Evolutionary conservation across 169 alveolate genomes (phyloP).

Genomic region (Plasmodium gallinaceum): DNA sequence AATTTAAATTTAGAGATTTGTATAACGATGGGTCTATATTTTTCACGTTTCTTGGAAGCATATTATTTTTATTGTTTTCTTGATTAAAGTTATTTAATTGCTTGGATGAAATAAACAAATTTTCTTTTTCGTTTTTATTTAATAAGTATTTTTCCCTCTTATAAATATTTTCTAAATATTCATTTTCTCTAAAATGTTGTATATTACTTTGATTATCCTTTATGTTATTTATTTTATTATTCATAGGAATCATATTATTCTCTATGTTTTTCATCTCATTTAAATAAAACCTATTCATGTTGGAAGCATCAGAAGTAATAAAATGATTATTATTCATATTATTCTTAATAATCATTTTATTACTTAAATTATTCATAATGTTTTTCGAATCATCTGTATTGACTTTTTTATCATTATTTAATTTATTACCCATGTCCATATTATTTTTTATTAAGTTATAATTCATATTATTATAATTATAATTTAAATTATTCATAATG

Average conservation of each 20-base stretch:
- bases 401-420: constrained; percentile 12
- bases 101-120: constrained; percentile 26
- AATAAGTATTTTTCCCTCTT: constrained; percentile 51
- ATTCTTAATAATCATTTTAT: constrained; percentile 31
- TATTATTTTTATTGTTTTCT: constrained; percentile 1
- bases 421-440: constrained; percentile 36
- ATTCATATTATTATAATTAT: constrained; percentile 58
- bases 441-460: constrained; percentile 45
- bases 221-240: constrained; percentile 34
- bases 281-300: constrained; percentile 26
- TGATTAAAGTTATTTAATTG: constrained; percentile 26
- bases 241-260: constrained; percentile 18
- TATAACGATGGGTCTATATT: not conserved
- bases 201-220: constrained; percentile 36
- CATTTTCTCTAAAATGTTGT: constrained; percentile 43
- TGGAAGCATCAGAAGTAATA: constrained; percentile 20
- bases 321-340: constrained; percentile 39
- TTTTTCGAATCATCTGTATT: constrained; percentile 22
- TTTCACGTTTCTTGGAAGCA: not conserved
- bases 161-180: constrained; percentile 50
- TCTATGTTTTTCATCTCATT: constrained; percentile 63
- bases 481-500: constrained; percentile 48
- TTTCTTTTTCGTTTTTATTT: constrained; percentile 50
- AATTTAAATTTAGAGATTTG: constrained; percentile 29
- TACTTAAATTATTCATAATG: constrained; percentile 8